phyloP scores from a whole-genome alignment of 176 grass and related monocot genomes.

The Phoenix roebelenii region DNA sequence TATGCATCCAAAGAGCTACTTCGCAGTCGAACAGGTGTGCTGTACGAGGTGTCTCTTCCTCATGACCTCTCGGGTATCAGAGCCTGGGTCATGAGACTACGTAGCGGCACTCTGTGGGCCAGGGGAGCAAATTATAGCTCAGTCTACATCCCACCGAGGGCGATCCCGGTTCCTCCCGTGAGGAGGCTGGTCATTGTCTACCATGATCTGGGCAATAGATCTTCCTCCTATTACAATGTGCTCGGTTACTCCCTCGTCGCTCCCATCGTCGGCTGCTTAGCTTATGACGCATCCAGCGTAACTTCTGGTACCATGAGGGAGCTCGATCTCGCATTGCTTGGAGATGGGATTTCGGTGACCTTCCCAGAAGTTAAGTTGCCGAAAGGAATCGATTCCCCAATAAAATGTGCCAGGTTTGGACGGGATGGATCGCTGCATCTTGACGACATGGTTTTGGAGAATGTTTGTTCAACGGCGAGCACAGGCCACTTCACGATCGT shows the following conservation, averaged over 20 bases:
- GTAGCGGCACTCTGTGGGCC: constrained; percentile 10
- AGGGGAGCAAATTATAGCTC: not conserved
- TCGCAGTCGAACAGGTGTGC: not conserved
- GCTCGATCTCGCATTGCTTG: not conserved
- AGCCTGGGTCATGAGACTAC: constrained; percentile 3
- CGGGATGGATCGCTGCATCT: not conserved
- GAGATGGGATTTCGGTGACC: constrained; percentile 4
- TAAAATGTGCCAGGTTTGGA: constrained; percentile 1
- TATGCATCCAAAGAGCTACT: not conserved
- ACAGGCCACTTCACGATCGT: constrained; percentile 13
- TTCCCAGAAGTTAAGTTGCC: constrained; percentile 5
- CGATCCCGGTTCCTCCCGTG: constrained; percentile 2
- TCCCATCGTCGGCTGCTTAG: constrained; percentile 7
- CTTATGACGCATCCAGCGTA: constrained; percentile 8
- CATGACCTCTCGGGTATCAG: not conserved
- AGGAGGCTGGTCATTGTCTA: constrained; percentile 14
- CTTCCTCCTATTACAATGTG: not conserved
- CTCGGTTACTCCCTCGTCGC: constrained; percentile 9
- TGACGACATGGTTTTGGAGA: not conserved
- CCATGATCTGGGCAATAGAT: constrained; percentile 10
- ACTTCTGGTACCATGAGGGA: not conserved
- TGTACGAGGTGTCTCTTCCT: not conserved
- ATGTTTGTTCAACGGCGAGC: not conserved
- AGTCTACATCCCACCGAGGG: constrained; percentile 11
- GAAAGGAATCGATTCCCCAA: not conserved